Base-by-base conservation (phyloP, 2,329 filamentous ascomycete genomes). In the Akanthomyces lecanii region DNA sequence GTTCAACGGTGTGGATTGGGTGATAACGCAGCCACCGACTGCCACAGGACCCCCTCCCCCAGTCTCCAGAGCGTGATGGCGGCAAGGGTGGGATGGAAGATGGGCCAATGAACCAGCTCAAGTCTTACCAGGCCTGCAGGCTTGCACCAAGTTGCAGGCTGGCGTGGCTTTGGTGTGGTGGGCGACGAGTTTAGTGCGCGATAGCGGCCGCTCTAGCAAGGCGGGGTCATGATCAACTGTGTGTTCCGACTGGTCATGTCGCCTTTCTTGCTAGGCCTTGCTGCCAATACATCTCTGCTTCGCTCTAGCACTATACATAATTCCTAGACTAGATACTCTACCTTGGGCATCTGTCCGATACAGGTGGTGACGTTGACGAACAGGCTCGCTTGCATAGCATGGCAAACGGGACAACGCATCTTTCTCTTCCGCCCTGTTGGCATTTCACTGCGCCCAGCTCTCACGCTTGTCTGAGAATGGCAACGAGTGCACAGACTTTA, bases 11-110 rank as follows among this genome's bases (percentile, higher is more conserved):
- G 23, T 61, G 57, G 63, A 64, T 64, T 64, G 63, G 63, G 52
- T 57, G 63, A 64, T 61, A 64, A 56, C 52, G 59, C 59, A 64
- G 63, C 63, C 57, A 62, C 63, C 21, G 25, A 42, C 54, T 38
- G 59, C 36, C 45, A 51, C 45, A 51, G 48, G 33, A 30, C 36
- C 54, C 54, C 55, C 55, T 58, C 61, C 61, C 55, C 61, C 61
- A 38, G 54, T 62, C 50, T 62, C 60, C 54, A 36, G 25, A 47
- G 55, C 42, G 48, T 63, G 47, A 54, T 52, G 53, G 52, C 61
- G 53, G 52, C 61, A 63, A 63, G 53, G 53, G 38, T 63, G 44
- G 44, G 33, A 52, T n/a, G 36, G 52, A 23, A 33, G 53, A 57
- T 52, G 53, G 53, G 53, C 53, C 52, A 62, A 62, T 62, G 23